Conservation (phyloP, 1,284 basidiomycete species). For the Polyporus tsugae region DNA sequence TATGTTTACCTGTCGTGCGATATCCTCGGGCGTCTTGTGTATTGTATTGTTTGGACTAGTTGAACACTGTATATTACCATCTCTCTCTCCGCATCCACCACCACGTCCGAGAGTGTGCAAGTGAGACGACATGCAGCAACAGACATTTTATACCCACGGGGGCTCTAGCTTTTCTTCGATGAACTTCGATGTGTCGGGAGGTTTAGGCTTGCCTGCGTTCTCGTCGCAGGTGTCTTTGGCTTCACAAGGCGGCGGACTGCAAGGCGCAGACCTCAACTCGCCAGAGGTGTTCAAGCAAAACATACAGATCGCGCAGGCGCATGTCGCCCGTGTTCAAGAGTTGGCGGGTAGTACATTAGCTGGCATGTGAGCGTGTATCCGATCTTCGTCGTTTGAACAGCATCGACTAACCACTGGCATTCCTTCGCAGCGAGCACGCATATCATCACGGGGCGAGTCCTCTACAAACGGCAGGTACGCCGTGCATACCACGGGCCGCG, state of each 20-base stretch:
- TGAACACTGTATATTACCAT: conserved; percentile 7
- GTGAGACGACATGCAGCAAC: neutral
- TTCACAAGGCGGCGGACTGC: neutral
- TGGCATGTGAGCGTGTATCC: conserved; percentile 54
- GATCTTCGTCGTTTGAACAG: neutral
- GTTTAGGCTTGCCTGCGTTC: neutral
- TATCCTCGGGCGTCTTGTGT: neutral
- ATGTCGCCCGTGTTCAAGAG: conserved; percentile 53
- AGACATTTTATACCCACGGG: neutral
- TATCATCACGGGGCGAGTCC: conserved; percentile 59
- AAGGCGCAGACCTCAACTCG: conserved; percentile 46
- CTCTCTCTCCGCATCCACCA: conserved; percentile 9
- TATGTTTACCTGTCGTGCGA: conserved; percentile 5
- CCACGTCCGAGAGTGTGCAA: neutral
- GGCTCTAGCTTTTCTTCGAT: neutral
- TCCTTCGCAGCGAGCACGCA: conserved; percentile 54
- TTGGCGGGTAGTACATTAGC: conserved; percentile 54
- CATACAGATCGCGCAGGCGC: conserved; percentile 53
- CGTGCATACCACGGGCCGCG: conserved; percentile 11
- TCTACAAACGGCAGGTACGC: conserved; percentile 55
- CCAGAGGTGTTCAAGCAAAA: conserved; percentile 64
- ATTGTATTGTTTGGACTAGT: conserved; percentile 1
- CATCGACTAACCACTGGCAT: neutral
- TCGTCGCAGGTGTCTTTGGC: neutral
- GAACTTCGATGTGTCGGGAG: neutral